phyloP scores from a whole-genome alignment of 305 asterid species.

The Solanum hybrid region DNA sequence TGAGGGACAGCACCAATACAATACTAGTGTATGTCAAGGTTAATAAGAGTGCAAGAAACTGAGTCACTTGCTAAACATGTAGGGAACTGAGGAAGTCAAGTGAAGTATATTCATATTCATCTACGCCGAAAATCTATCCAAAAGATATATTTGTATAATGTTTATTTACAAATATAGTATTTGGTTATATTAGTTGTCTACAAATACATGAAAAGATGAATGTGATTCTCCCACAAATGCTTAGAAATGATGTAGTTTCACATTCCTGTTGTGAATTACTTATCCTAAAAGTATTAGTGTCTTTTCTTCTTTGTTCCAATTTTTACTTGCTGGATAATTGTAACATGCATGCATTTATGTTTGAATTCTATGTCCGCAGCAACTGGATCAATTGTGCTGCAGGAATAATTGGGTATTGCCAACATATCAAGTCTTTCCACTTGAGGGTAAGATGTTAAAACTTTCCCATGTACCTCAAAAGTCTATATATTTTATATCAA shows the following conservation, averaged over 20 bases:
- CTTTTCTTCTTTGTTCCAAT: not conserved
- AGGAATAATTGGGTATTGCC: constrained; percentile 8
- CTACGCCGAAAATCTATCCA: not conserved
- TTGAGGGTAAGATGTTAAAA: not conserved
- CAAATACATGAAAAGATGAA: not conserved
- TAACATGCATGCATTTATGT: not conserved
- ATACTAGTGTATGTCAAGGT: not conserved
- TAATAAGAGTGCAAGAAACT: not conserved
- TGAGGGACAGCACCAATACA: not conserved
- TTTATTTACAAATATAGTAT: not conserved
- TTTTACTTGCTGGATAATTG: not conserved
- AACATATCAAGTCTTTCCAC: constrained; percentile 7
- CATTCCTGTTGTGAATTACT: not conserved
- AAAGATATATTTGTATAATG: not conserved
- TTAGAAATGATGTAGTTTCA: not conserved
- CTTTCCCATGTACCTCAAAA: not conserved
- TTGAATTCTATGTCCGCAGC: constrained; percentile 2
- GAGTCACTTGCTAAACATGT: not conserved
- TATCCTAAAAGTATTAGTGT: not conserved
- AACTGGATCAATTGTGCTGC: constrained; percentile 14
- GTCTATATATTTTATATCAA: not conserved
- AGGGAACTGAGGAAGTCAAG: not conserved
- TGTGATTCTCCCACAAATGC: not conserved
- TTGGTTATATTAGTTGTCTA: not conserved
- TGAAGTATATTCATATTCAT: not conserved